Evolutionary conservation across 225 moss, liverwort and hornwort species (phyloP), one percentile per base, ranked within the genome.

Genomic region (Antitrichia curtipendula): DNA sequence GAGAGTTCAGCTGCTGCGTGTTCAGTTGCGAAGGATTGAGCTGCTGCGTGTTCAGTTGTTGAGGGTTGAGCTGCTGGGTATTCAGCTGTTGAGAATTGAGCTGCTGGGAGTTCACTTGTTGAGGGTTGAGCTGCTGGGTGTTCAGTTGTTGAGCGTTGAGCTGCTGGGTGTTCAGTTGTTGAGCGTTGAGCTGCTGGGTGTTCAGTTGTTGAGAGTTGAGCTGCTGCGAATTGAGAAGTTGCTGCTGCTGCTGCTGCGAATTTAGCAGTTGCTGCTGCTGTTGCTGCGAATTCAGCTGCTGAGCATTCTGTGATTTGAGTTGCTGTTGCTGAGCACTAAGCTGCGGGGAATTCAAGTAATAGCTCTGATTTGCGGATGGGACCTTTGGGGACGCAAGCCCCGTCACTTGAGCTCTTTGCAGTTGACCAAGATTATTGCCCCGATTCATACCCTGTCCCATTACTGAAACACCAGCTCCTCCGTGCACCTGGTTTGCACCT

Each of bases 401-500:
- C 65, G 92, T 69, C 27, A 91, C 94, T 87, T 95, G 89, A 80
- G 93, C 85, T 88, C 97, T 93, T 88, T 97, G 99, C 72, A 99
- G 64, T 53, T 94, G 90, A 80, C 92, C 94, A 88, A 96, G 88
- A 84, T 89, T 93, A 76, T 89, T 94, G 71, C 87, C 89, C 80
- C 96, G 92, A 64, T 90, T 90, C 91, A 97, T 87, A 32, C 93
- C 68, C 89, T 90, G 91, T 58, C 91, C 95, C 93, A 96, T 95
- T 74, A 95, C 94, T 57, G 94, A 86, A 59, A 96, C 92, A 60
- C 96, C 95, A 56, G 93, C 66, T 40, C 94, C 90, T 74, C 88
- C 93, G 82, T 96, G 96, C 87, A 96, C 90, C 89, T 95, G 96
- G 83, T 91, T 96, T 41, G 92, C 70, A 89, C 94, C 94, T 62